Evolutionary conservation across 2,329 filamentous ascomycete genomes (phyloP).

Genomic region (Botrytis byssoidea): DNA sequence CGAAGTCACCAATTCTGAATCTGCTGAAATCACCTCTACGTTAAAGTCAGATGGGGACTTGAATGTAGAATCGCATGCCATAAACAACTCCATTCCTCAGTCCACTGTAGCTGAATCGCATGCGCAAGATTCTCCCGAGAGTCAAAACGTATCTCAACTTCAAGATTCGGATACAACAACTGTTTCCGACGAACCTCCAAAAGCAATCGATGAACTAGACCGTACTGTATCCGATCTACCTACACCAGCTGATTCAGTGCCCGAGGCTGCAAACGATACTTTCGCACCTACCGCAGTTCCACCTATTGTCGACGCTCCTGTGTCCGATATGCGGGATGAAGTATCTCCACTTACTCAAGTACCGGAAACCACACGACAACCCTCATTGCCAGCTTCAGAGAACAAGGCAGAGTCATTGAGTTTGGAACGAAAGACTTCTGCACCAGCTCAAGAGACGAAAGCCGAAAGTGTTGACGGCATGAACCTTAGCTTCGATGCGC

Average conservation of each 20-base stretch:
- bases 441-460: background rate
- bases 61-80: background rate
- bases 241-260: conserved; percentile 27
- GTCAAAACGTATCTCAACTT: conserved; percentile 11
- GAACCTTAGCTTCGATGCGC: conserved; percentile 19
- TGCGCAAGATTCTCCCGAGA: conserved; percentile 16
- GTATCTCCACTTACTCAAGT: conserved; percentile 21
- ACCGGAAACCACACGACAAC: conserved; percentile 6
- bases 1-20: conserved; percentile 9
- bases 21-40: background rate
- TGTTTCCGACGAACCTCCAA: background rate
- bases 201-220: conserved; percentile 1
- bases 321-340: conserved; percentile 37
- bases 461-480: conserved; percentile 12
- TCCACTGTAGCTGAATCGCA: conserved; percentile 15
- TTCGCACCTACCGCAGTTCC: conserved; percentile 33
- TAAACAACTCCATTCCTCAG: background rate
- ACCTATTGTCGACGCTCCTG: conserved; percentile 36
- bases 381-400: conserved; percentile 12
- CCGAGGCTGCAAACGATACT: conserved; percentile 32
- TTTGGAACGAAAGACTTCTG: background rate
- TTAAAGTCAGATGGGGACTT: background rate
- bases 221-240: conserved; percentile 18
- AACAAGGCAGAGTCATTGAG: background rate
- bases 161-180: conserved; percentile 27